Base-by-base conservation (phyloP, 2,329 filamentous ascomycete species). In the Didymellaceae sp. region DNA sequence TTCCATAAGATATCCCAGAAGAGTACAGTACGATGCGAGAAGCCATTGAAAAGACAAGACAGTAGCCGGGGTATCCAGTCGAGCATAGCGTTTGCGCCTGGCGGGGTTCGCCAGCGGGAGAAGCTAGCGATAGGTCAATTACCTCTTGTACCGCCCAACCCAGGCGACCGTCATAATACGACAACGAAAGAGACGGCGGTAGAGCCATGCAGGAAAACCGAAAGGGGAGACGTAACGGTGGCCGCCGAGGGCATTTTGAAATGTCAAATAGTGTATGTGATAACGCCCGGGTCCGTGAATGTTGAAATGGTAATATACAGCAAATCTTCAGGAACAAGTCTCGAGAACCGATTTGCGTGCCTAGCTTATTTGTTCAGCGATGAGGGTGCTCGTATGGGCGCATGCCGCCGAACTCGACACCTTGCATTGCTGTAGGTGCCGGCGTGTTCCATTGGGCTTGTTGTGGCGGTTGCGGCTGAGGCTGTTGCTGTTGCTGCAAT, bases 371-470 rank as follows among this genome's bases (percentile, higher is more conserved):
- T 14, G 30, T 42, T 54, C 37, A 71, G 44, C 69, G 69, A 50
- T 71, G 68, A 20, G 64, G 55, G 42, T 71, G 70, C 45, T 73
- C 69, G 38, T 74, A 74, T 8, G 66, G 62, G 18, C 70, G 64
- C 33, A 67, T 64, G 17, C 68, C 68, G 30, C 66, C 38, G 78
- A 75, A 80, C 53, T 80, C 78, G 13, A 80, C 76, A 16, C 78
- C 78, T 62, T 80, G 77, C 78, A 80, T 80, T 1, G 77, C 74
- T 11, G 68, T 64, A 9, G 71, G 58, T 20, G 72, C 59, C 11
- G 67, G 61, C 6, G 62, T 49, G 39, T 55, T 59, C 63, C 70
- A 74, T 43, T 73, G 64, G n/a, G 63, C 48, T 28, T 66, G 55
- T 30, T 64, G 74, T 28, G 75, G 66, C 18, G 67, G 61, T 22